Conservation (phyloP, 2,329 filamentous ascomycete genomes). For the Fonsecaea pugnacius region DNA sequence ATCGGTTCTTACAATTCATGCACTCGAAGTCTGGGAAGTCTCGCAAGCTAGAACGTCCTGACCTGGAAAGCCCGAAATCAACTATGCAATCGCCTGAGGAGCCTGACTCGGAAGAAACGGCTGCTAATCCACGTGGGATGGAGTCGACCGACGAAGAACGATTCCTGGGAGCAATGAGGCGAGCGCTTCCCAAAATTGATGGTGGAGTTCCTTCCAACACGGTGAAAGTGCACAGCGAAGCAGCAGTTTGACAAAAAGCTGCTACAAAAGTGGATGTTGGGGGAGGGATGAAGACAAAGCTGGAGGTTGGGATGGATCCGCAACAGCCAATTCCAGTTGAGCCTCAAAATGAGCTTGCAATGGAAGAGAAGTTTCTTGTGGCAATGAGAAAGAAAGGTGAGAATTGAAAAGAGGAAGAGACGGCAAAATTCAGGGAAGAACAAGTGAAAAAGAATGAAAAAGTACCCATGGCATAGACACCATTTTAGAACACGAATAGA, state of each 20-base stretch:
- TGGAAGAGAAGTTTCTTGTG: conserved; percentile 22
- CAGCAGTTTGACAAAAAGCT: background rate
- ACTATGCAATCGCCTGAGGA: background rate
- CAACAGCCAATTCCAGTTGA: background rate
- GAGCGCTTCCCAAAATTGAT: background rate
- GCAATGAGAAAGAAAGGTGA: conserved; percentile 19
- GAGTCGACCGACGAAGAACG: background rate
- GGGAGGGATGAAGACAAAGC: background rate
- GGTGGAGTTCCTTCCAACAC: background rate
- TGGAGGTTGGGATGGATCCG: background rate
- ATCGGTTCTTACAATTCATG: conserved; percentile 19
- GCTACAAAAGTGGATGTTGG: background rate
- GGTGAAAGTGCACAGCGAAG: background rate
- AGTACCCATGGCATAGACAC: background rate
- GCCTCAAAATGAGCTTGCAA: conserved; percentile 9
- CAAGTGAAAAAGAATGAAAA: background rate
- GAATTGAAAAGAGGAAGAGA: background rate
- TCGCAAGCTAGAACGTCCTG: background rate
- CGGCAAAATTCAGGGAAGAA: background rate
- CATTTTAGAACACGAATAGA: background rate
- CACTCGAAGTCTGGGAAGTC: background rate
- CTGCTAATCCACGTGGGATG: background rate
- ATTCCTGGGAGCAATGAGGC: conserved; percentile 11
- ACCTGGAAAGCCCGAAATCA: background rate
- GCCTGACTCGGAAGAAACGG: background rate